phyloP scores from a whole-genome alignment of 1,284 basidiomycete species.

The Ceratobasidium papillatum region DNA sequence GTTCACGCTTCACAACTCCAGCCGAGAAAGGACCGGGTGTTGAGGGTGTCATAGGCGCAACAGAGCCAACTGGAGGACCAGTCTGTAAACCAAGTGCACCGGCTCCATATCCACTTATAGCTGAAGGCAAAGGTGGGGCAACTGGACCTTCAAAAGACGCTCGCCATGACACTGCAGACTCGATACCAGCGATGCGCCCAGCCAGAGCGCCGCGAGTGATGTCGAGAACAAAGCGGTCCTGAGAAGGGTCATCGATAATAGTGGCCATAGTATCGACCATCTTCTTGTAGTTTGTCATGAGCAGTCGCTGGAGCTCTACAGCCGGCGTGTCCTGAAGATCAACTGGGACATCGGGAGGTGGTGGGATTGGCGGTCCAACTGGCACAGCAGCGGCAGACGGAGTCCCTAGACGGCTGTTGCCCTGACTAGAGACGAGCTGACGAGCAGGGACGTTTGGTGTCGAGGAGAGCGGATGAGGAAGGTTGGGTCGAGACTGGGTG shows the following conservation, averaged over 20 bases:
- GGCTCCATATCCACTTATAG: background rate
- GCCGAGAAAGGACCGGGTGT: slow-evolving; percentile 12
- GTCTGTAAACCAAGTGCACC: slow-evolving; percentile 25
- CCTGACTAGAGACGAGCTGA: slow-evolving; percentile 14
- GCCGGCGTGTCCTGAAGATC: slow-evolving; percentile 6
- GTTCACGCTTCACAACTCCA: slow-evolving; percentile 1
- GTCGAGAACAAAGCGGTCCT: slow-evolving; percentile 14
- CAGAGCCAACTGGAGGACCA: slow-evolving; percentile 1
- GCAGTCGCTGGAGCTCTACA: slow-evolving; percentile 19
- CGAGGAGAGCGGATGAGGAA: background rate
- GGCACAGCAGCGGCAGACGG: background rate
- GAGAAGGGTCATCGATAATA: slow-evolving; percentile 21
- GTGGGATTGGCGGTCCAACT: slow-evolving; percentile 4
- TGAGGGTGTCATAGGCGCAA: slow-evolving; percentile 24
- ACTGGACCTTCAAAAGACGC: slow-evolving; percentile 3
- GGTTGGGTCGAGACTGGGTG: background rate
- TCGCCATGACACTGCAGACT: slow-evolving; percentile 11
- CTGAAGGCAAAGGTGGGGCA: background rate
- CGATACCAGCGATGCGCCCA: slow-evolving; percentile 12
- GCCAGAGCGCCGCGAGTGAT: background rate
- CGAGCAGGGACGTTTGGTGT: background rate
- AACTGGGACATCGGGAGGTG: slow-evolving; percentile 5
- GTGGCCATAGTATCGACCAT: slow-evolving; percentile 16
- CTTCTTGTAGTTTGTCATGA: slow-evolving; percentile 19
- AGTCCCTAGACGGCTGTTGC: slow-evolving; percentile 8